Base-by-base conservation (phyloP, 1,139 yeast species). In the Taiozyma onychis region DNA sequence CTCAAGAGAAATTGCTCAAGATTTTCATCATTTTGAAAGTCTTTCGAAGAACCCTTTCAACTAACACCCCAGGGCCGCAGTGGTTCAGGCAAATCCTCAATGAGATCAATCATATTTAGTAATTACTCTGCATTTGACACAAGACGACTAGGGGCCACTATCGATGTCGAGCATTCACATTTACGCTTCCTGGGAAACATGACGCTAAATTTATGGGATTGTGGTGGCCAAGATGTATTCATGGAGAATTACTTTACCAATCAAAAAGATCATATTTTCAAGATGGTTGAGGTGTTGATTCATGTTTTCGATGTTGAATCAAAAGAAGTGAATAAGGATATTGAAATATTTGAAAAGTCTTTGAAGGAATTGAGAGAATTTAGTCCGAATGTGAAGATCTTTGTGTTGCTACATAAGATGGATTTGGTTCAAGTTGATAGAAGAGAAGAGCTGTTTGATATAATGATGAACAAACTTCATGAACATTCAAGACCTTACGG, bases 121-220 rank as follows among this genome's bases (percentile, higher is more conserved):
- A 93, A 95, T 66, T 95, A 93, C 69, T 88, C 97, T 4, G 99
- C 99, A 0, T 88, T 91, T 64, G 99, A 93, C 64, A 93, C 99
- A 2, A 77, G 98, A 58, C 75, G 99, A 54, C 71, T 93, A 16
- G 99, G 99, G 1, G 99, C 99, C 26, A 93, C 99, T 1, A 91
- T 95, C 54, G 99, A 95, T 64, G 98, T 93, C 27, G 99, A 95
- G 65, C 97, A 93, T 65, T 90, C 98, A 5, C 97, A 93, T 68
- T 73, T 93, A 49, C 74, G 98, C 51, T 91, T 93, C 64, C 73
- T 93, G 53, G 97, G 97, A 5, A 91, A 93, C 66, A 89, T 93
- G 95, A 90, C 97, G 1, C 75, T 93, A 51, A 93, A 93, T 61
- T 73, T 93, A 35, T 91, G 99, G 99, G 99, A 93, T 67, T 93